Evolutionary conservation across 768 basidiomycete species (phyloP).

Genomic region (Boletus reticulatus): DNA sequence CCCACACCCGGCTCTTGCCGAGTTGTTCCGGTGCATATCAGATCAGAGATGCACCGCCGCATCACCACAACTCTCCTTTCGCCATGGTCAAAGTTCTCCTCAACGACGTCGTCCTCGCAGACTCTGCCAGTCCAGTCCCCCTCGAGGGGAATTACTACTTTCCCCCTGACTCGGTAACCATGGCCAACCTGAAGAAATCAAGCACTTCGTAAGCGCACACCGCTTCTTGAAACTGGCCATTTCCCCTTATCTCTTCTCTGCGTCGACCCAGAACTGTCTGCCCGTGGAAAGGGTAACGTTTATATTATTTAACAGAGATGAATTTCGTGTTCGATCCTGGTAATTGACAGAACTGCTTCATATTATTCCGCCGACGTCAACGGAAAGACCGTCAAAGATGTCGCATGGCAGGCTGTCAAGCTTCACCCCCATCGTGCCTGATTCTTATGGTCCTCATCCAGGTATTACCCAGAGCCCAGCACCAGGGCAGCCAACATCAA

Average conservation of each 20-base stretch:
- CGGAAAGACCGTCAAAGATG: conserved; percentile 49
- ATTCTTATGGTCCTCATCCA: conserved; percentile 21
- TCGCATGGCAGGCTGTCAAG: conserved; percentile 55
- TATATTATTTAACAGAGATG: background rate
- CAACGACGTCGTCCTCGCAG: conserved; percentile 53
- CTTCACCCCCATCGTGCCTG: background rate
- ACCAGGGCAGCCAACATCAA: conserved; percentile 61
- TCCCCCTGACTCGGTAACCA: conserved; percentile 53
- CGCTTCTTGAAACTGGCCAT: background rate
- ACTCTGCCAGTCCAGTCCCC: conserved; percentile 50
- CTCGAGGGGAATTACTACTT: conserved; percentile 77
- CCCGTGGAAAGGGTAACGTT: conserved; percentile 67
- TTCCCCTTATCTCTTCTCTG: background rate
- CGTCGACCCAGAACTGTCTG: conserved; percentile 47
- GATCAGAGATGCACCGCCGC: background rate
- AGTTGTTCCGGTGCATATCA: conserved; percentile 10
- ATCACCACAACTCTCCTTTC: background rate
- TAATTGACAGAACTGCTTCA: conserved; percentile 48
- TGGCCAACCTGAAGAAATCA: conserved; percentile 47
- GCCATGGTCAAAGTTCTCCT: conserved; percentile 49
- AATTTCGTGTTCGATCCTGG: background rate
- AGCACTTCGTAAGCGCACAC: conserved; percentile 44
- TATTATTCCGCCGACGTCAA: conserved; percentile 61
- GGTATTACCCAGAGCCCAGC: conserved; percentile 65
- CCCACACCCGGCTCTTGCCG: conserved; percentile 14